These are phyloP conservation scores for Lithospermum erythrorhizon DNA, from an alignment of 257 asterid genomes.

Conservation along the genomic window DNA sequence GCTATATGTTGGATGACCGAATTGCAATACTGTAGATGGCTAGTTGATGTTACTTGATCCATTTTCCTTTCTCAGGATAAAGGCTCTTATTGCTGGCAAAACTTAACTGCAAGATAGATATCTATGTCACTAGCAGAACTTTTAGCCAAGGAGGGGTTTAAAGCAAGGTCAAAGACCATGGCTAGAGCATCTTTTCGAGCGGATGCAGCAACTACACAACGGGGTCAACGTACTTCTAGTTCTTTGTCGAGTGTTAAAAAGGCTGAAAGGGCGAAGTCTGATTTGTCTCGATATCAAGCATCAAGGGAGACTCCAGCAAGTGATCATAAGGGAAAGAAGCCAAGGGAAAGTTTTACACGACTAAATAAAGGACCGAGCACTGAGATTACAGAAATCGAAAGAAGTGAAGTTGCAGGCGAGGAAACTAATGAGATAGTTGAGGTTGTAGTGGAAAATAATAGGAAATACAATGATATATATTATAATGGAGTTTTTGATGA, in stretches of 20 bases:
- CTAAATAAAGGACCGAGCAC: slow-evolving; percentile 14
- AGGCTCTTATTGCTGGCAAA: neutral
- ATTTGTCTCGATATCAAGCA: slow-evolving; percentile 27
- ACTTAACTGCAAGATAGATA: slow-evolving; percentile 17
- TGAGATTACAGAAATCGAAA: slow-evolving; percentile 9
- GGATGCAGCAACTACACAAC: slow-evolving; percentile 20
- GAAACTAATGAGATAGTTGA: slow-evolving; percentile 41
- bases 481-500: slow-evolving; percentile 27
- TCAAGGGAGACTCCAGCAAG: slow-evolving; percentile 12
- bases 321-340: slow-evolving; percentile 25
- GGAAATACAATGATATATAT: slow-evolving; percentile 20
- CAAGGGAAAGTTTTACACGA: slow-evolving; percentile 17
- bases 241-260: slow-evolving; percentile 26
- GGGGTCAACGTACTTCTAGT: slow-evolving; percentile 16
- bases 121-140: slow-evolving; percentile 73
- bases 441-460: slow-evolving; percentile 20
- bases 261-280: slow-evolving; percentile 44
- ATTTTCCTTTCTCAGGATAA: slow-evolving; percentile 5
- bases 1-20: too few relatives aligned
- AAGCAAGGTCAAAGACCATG: slow-evolving; percentile 29
- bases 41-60: neutral
- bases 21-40: too few relatives aligned
- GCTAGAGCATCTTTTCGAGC: slow-evolving; percentile 33
- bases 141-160: slow-evolving; percentile 59
- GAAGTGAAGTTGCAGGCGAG: slow-evolving; percentile 19